These are phyloP conservation scores for Golubevia sp. DNA, from an alignment of 1,284 basidiomycete species.

Conservation along the genomic window DNA sequence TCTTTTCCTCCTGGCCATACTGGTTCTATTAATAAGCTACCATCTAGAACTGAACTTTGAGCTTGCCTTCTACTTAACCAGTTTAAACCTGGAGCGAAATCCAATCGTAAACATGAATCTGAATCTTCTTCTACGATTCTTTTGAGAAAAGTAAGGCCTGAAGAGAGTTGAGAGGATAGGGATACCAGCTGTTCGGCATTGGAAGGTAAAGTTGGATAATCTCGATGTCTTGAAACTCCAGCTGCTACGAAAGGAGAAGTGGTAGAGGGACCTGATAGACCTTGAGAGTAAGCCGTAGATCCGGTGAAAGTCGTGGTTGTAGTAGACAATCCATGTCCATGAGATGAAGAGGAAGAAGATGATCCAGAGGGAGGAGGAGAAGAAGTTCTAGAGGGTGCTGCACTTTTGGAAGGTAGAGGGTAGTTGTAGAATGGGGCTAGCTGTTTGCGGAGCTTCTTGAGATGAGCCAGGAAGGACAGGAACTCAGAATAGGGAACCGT, in stretches of 20 bases:
- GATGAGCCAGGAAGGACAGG: constrained; percentile 40
- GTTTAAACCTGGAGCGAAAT: constrained; percentile 55
- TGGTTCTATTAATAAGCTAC: constrained; percentile 53
- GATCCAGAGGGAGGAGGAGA: neutral
- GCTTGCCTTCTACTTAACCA: constrained; percentile 52
- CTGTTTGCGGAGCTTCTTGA: constrained; percentile 40
- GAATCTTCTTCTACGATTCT: constrained; percentile 54
- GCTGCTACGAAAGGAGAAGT: constrained; percentile 39
- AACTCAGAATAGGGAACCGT: constrained; percentile 55
- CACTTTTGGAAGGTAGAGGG: constrained; percentile 9
- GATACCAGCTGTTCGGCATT: constrained; percentile 46
- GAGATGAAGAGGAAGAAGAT: constrained; percentile 3
- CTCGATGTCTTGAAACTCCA: constrained; percentile 44
- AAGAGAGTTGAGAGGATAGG: constrained; percentile 41
- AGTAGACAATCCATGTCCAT: constrained; percentile 15
- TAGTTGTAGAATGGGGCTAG: constrained; percentile 51
- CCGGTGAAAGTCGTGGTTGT: constrained; percentile 5
- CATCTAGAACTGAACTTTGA: constrained; percentile 47
- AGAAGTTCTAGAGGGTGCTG: neutral
- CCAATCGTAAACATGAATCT: constrained; percentile 53
- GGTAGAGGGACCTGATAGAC: neutral
- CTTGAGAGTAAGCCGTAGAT: constrained; percentile 17
- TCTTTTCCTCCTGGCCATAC: constrained; percentile 43
- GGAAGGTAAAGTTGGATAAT: constrained; percentile 52
- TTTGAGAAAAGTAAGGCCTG: constrained; percentile 49